Evolutionary conservation across 2,329 filamentous ascomycete genomes (phyloP).

Genomic region (Lasiodiplodia theobromae): DNA sequence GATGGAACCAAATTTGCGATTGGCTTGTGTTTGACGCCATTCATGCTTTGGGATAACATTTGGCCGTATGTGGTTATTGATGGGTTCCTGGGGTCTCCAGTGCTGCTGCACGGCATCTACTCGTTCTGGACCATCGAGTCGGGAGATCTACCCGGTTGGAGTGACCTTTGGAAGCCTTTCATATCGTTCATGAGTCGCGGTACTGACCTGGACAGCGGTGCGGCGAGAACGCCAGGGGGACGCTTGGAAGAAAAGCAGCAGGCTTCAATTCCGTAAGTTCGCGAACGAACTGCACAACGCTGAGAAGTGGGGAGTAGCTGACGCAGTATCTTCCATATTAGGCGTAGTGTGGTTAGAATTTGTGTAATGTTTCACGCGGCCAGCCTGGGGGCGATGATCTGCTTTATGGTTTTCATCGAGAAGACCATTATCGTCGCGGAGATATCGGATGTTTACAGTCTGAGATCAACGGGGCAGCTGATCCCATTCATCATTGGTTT

Average conservation of each 20-base stretch:
- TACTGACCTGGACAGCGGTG: neutral
- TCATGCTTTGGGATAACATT: neutral
- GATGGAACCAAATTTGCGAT: neutral
- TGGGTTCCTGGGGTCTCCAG: neutral
- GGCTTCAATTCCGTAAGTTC: neutral
- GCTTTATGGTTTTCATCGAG: conserved; percentile 9
- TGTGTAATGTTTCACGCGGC: neutral
- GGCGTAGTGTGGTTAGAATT: neutral
- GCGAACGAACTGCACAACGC: neutral
- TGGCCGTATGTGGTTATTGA: neutral
- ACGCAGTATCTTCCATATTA: neutral
- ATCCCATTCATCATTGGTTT: conserved; percentile 19
- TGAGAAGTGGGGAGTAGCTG: neutral
- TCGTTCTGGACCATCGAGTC: neutral
- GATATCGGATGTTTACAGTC: neutral
- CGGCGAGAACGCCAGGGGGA: neutral
- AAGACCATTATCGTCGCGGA: neutral
- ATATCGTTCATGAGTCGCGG: neutral
- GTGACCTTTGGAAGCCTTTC: neutral
- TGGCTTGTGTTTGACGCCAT: neutral
- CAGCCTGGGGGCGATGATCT: neutral
- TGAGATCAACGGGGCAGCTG: conserved; percentile 13
- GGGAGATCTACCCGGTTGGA: neutral
- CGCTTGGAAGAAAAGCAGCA: neutral
- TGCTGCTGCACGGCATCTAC: neutral